A percentile compares a stretch with the other conserved stretches of the same genome.
These are phyloP conservation scores for Lactarius sp. DNA, from an alignment of 768 basidiomycete genomes.

Conservation along the genomic window DNA sequence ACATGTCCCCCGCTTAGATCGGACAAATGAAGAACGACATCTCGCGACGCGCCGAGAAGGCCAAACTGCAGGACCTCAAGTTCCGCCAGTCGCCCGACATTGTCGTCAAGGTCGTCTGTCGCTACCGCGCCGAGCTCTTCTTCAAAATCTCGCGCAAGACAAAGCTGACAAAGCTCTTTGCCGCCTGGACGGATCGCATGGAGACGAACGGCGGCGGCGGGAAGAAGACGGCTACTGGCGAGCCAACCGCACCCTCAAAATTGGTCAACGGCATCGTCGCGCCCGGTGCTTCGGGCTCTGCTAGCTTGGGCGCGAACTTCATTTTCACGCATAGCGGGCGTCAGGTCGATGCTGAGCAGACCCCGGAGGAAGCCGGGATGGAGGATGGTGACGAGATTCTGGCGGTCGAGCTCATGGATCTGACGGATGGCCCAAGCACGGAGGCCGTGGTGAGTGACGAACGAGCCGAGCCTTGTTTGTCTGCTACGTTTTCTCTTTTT, in stretches of 20 bases:
- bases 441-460: conserved; percentile 51
- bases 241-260: conserved; percentile 22
- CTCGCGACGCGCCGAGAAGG: conserved; percentile 73
- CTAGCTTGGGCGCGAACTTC: conserved; percentile 57
- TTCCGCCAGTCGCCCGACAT: conserved; percentile 87
- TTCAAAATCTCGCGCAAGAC: conserved; percentile 93
- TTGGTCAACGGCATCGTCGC: conserved; percentile 25
- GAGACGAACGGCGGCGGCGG: conserved; percentile 35
- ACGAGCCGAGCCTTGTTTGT: neutral
- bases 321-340: conserved; percentile 82
- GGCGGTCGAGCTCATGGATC: conserved; percentile 86
- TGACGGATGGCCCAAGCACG: conserved; percentile 62
- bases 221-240: conserved; percentile 41
- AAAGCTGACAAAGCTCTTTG: conserved; percentile 76
- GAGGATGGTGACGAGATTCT: conserved; percentile 87
- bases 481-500: too few relatives aligned
- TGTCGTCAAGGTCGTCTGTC: conserved; percentile 82
- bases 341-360: conserved; percentile 73
- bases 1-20: conserved; percentile 43
- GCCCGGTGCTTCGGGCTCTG: conserved; percentile 28
- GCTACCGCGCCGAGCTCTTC: conserved; percentile 85
- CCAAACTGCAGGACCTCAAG: conserved; percentile 72
- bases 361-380: conserved; percentile 82
- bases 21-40: conserved; percentile 79
- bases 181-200: conserved; percentile 88